Evolutionary conservation across 2,329 filamentous ascomycete genomes (phyloP).

Genomic region (Cylindrodendrum hubeiense): DNA sequence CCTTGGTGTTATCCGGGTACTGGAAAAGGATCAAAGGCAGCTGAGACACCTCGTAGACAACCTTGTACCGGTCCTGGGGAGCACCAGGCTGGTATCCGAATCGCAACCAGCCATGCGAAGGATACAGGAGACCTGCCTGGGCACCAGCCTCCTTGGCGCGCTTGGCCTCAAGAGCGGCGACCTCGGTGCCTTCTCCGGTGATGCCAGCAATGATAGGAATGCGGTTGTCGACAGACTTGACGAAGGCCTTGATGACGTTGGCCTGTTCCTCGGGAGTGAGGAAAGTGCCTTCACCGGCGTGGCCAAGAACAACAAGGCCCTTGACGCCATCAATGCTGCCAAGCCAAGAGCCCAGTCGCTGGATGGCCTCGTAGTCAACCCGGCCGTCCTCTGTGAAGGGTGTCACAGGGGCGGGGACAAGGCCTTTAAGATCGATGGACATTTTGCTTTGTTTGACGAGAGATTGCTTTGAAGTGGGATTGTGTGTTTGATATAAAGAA

Average conservation of each 20-base stretch:
- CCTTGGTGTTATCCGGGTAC: constrained; percentile 66
- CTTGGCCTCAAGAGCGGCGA: constrained; percentile 64
- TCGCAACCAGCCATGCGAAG: constrained; percentile 66
- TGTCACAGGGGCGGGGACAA: constrained; percentile 64
- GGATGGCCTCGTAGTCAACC: constrained; percentile 65
- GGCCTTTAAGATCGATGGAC: constrained; percentile 60
- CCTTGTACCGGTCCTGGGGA: constrained; percentile 64
- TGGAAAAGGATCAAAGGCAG: constrained; percentile 66
- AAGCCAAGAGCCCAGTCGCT: constrained; percentile 65
- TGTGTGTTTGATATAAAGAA: constrained; percentile 13
- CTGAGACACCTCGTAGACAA: constrained; percentile 61
- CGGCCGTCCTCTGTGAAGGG: constrained; percentile 62
- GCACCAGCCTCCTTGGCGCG: constrained; percentile 64
- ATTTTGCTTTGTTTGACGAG: constrained; percentile 34
- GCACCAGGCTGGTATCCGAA: constrained; percentile 66
- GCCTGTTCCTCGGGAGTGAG: constrained; percentile 63
- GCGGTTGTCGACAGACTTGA: constrained; percentile 62
- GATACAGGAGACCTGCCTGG: constrained; percentile 63
- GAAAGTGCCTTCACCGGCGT: constrained; percentile 67
- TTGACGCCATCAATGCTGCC: constrained; percentile 64
- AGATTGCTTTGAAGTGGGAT: background rate
- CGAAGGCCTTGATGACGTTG: constrained; percentile 63
- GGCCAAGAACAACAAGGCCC: constrained; percentile 65
- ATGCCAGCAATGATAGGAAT: constrained; percentile 66
- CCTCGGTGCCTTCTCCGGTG: constrained; percentile 65